Percentiles rank a stretch among this genome's conserved stretches.
Conservation (phyloP, 768 basidiomycete species). For the Leccinum subtestaceum region DNA sequence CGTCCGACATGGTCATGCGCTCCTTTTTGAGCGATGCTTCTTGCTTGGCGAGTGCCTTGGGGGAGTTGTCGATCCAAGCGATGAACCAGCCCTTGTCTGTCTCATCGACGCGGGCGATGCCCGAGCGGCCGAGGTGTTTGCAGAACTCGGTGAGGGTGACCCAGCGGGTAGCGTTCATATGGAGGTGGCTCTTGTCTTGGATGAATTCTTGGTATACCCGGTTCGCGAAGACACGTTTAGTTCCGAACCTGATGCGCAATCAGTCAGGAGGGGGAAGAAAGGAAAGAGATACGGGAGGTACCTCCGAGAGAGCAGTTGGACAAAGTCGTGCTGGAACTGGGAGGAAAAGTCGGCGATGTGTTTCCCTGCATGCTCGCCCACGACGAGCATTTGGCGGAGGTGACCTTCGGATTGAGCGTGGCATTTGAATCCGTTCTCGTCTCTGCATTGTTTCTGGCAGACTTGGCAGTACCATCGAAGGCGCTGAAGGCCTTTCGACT, state of each 20-base stretch:
- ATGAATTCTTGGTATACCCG: slow-evolving; percentile 98
- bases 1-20: slow-evolving; percentile 85
- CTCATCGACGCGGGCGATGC: slow-evolving; percentile 91
- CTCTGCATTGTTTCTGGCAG: slow-evolving; percentile 97
- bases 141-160: slow-evolving; percentile 95
- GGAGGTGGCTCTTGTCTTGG: slow-evolving; percentile 86
- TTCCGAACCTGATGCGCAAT: slow-evolving; percentile 63
- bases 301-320: slow-evolving; percentile 85
- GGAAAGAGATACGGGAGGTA: slow-evolving; percentile 31
- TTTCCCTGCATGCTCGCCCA: slow-evolving; percentile 89
- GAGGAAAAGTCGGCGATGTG: slow-evolving; percentile 89
- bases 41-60: slow-evolving; percentile 87
- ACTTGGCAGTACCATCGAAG: slow-evolving; percentile 99
- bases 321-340: slow-evolving; percentile 89
- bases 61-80: slow-evolving; percentile 95
- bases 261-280: neutral
- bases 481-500: slow-evolving; percentile 93
- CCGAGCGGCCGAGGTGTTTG: slow-evolving; percentile 82
- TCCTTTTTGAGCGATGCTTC: slow-evolving; percentile 92
- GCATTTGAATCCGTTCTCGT: slow-evolving; percentile 99
- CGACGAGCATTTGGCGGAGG: slow-evolving; percentile 94
- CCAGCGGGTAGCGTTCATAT: slow-evolving; percentile 99
- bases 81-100: slow-evolving; percentile 99
- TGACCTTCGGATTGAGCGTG: slow-evolving; percentile 87
- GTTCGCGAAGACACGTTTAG: slow-evolving; percentile 93